Base-by-base conservation (phyloP, 257 asterid genomes). In the Jasminum sambac region DNA sequence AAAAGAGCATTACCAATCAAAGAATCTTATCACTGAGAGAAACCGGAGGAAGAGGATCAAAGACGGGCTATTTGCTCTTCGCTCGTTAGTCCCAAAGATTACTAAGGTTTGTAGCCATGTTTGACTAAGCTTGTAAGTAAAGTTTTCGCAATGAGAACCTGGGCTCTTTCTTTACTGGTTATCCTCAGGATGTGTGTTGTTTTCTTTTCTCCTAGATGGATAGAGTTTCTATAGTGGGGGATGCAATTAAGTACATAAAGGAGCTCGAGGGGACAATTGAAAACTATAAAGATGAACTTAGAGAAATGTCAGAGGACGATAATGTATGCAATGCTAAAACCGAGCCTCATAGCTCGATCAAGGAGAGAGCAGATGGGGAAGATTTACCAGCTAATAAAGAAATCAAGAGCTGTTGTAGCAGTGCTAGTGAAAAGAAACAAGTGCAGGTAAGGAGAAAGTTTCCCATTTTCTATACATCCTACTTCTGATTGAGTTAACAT, bases 11-110 rank as follows among this genome's bases (percentile, higher is more conserved):
- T 84, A 63, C 78, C 81, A 84, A 48, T 88, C 97, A 43, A 90
- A 92, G 90, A 92, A 92, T 86, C 97, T 92, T 11, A 40, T 76
- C 66, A 87, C 96, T 0, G 97, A 93, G 89, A 84, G 97, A 62
- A 90, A 88, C 62, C 71, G 96, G 68, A 87, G 98, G 83, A 79
- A 84, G 80, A 87, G 87, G 84, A 90, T 90, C 63, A 90, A 87
- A 44, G 85, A 81, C 0, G 87, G 93, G 8, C 83, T 87, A 72
- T 74, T 80, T 72, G 77, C 87, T 71, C 95, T 93, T 40, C 95
- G 98, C 4, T 79, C 96, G 30, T 46, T 90, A 68, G 97, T 93
- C 74, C 98, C 98, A 12, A 84, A 87, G 6, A 93, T 93, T 63
- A 57, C 97, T 13, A 93, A 90, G 97, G 97, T 93, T 71, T 55